Conservation (phyloP, 2,329 filamentous ascomycete species). For the Diaporthe sp. region DNA sequence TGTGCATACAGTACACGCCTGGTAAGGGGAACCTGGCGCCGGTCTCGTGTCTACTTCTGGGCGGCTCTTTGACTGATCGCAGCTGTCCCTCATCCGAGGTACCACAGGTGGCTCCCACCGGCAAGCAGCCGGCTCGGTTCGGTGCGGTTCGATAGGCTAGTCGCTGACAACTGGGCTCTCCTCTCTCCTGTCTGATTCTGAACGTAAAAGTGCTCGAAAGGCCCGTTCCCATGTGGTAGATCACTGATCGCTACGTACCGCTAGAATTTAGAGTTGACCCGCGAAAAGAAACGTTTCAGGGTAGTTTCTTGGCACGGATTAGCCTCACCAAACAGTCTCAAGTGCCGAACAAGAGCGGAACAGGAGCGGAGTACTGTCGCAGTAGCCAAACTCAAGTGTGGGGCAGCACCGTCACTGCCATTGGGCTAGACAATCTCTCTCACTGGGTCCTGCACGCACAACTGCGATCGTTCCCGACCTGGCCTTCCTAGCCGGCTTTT, state of each 20-base stretch:
- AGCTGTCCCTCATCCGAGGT: background rate
- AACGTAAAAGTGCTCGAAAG: background rate
- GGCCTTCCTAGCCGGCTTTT: background rate
- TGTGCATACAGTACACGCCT: background rate
- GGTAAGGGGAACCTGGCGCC: slow-evolving; percentile 14
- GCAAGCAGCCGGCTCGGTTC: slow-evolving; percentile 10
- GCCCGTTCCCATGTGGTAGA: slow-evolving; percentile 9
- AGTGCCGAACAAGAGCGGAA: slow-evolving; percentile 30
- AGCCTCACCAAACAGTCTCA: slow-evolving; percentile 34
- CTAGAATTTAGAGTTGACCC: slow-evolving; percentile 27
- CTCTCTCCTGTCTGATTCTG: background rate
- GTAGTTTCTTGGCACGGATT: slow-evolving; percentile 36
- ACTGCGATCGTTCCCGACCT: background rate
- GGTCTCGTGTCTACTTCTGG: background rate
- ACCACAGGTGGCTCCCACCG: background rate
- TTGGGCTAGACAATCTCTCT: background rate
- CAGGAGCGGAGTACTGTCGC: slow-evolving; percentile 26
- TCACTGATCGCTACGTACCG: slow-evolving; percentile 12
- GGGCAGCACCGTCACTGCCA: background rate
- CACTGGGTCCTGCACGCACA: background rate
- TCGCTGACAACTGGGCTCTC: background rate
- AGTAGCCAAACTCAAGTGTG: slow-evolving; percentile 13
- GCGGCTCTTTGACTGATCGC: background rate
- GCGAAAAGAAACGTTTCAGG: slow-evolving; percentile 35
- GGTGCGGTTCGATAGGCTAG: background rate